Evolutionary conservation across 2,329 filamentous ascomycete species (phyloP).

Genomic region (Sarocladium kiliense): DNA sequence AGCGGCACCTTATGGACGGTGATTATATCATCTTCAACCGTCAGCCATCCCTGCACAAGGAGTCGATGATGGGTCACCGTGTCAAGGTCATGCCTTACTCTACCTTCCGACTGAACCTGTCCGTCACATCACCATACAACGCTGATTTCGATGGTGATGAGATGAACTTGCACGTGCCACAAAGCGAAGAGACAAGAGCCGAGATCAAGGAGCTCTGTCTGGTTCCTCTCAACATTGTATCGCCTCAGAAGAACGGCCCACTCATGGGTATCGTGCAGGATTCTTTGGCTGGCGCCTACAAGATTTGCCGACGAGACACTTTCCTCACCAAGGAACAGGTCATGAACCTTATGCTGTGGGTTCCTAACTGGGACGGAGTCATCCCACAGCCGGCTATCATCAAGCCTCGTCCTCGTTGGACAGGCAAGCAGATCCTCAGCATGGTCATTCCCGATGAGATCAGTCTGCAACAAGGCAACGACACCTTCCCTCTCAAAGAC

Average conservation of each 20-base stretch:
- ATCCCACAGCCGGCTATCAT: slow-evolving; percentile 91
- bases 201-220: slow-evolving; percentile 93
- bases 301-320: slow-evolving; percentile 87
- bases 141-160: slow-evolving; percentile 99
- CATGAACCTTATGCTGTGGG: slow-evolving; percentile 97
- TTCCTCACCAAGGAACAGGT: slow-evolving; percentile 88
- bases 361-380: slow-evolving; percentile 94
- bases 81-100: slow-evolving; percentile 99
- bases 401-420: slow-evolving; percentile 91
- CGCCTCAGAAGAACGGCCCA: slow-evolving; percentile 91
- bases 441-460: slow-evolving; percentile 85
- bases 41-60: slow-evolving; percentile 97
- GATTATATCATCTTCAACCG: slow-evolving; percentile 99
- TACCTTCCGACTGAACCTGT: slow-evolving; percentile 95
- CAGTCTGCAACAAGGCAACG: slow-evolving; percentile 67
- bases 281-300: slow-evolving; percentile 93
- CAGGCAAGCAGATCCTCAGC: slow-evolving; percentile 95
- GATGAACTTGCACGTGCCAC: slow-evolving; percentile 99
- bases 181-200: slow-evolving; percentile 92
- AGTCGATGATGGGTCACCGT: slow-evolving; percentile 99
- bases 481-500: slow-evolving; percentile 60
- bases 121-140: slow-evolving; percentile 98
- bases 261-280: slow-evolving; percentile 99
- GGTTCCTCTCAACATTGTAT: slow-evolving; percentile 98
- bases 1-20: slow-evolving; percentile 91